phyloP scores from a whole-genome alignment of 176 grass and related monocot species.

The Carex pumila region DNA sequence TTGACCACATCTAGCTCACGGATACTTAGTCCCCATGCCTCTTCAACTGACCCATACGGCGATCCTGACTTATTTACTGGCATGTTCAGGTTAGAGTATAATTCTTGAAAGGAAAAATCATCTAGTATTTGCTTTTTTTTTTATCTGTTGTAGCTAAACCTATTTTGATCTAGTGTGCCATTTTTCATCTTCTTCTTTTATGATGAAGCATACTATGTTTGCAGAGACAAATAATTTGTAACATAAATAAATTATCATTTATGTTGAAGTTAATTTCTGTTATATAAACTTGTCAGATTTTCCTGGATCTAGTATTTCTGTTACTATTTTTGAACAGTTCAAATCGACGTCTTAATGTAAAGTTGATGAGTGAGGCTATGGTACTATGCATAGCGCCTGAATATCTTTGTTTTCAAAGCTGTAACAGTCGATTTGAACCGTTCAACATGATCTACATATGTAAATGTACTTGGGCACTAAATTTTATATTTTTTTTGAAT shows the following conservation, averaged over 20 bases:
- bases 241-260: conserved; percentile 1
- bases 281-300: conserved; percentile 40
- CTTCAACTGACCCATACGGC: conserved; percentile 1
- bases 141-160: neutral
- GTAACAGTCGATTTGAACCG: no score
- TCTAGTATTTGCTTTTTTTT: neutral
- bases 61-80: conserved; percentile 60
- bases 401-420: no score
- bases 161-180: neutral
- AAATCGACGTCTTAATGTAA: conserved; percentile 16
- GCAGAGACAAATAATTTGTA: neutral
- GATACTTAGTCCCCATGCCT: conserved; percentile 54
- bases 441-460: no score
- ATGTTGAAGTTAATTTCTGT: conserved; percentile 3
- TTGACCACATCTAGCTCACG: conserved; percentile 76
- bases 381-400: no score
- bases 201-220: neutral
- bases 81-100: conserved; percentile 61
- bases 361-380: no score
- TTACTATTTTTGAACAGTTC: no score
- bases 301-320: no score
- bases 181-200: neutral
- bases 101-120: neutral
- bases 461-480: no score
- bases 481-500: no score